Conservation (phyloP, 2,329 filamentous ascomycete genomes). For the Arthroderma uncinatum region DNA sequence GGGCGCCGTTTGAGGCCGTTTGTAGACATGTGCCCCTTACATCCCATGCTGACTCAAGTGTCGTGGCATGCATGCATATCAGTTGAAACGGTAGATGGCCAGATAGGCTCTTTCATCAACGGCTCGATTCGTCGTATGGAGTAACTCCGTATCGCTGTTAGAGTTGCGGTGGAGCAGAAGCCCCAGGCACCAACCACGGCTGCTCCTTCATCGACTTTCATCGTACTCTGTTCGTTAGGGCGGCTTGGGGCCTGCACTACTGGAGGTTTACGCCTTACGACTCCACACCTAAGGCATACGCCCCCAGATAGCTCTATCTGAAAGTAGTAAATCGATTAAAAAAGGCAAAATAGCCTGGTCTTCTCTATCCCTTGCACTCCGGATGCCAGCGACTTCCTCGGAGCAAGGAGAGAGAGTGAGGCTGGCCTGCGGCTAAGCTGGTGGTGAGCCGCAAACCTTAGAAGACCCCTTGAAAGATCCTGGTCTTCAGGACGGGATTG, state of each 20-base stretch:
- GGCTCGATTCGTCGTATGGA: background rate
- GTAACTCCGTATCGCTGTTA: too few species aligned
- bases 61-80: background rate
- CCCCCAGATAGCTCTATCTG: constrained; percentile 4
- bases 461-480: background rate
- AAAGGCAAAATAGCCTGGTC: background rate
- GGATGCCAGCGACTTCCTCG: background rate
- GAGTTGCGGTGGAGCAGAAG: background rate
- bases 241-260: constrained; percentile 1
- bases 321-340: constrained; percentile 1
- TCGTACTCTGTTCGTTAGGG: background rate
- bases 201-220: background rate
- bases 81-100: background rate
- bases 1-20: constrained; percentile 1
- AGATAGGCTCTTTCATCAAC: background rate
- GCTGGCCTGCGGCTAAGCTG: background rate
- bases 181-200: background rate
- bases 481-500: background rate
- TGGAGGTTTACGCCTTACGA: background rate
- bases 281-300: constrained; percentile 3
- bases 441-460: background rate
- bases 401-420: background rate
- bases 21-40: background rate
- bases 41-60: background rate
- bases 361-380: background rate